These are phyloP conservation scores for Monosporascus sp. DNA, from an alignment of 2,329 filamentous ascomycete species.

Conservation along the genomic window DNA sequence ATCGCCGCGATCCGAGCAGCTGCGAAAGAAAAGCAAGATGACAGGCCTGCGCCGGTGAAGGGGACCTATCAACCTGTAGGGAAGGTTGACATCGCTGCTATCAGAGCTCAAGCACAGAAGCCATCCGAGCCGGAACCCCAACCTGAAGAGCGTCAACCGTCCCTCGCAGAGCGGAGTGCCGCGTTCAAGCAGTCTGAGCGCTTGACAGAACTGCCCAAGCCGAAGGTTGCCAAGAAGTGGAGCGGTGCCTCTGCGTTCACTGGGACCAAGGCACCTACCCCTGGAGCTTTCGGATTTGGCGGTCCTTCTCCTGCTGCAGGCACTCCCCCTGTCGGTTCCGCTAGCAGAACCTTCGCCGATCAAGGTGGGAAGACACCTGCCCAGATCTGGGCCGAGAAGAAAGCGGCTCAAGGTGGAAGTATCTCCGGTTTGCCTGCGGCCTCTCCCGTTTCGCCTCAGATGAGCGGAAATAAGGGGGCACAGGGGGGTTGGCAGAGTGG, in stretches of 20 bases:
- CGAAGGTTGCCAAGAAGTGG: slow-evolving; percentile 90
- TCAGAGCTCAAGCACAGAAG: slow-evolving; percentile 76
- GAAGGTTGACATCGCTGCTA: slow-evolving; percentile 95
- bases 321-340: slow-evolving; percentile 62
- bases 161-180: slow-evolving; percentile 69
- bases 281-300: slow-evolving; percentile 60
- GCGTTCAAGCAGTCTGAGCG: slow-evolving; percentile 74
- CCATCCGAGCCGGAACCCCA: slow-evolving; percentile 36
- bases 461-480: slow-evolving; percentile 25
- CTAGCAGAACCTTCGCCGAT: slow-evolving; percentile 90
- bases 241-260: slow-evolving; percentile 66
- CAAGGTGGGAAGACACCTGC: slow-evolving; percentile 93
- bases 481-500: slow-evolving; percentile 79
- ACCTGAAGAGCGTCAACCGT: slow-evolving; percentile 42
- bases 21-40: slow-evolving; percentile 65
- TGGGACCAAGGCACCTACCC: slow-evolving; percentile 84
- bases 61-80: slow-evolving; percentile 92
- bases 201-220: slow-evolving; percentile 83
- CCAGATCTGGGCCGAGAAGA: slow-evolving; percentile 96
- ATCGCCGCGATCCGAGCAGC: slow-evolving; percentile 82
- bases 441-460: slow-evolving; percentile 36
- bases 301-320: slow-evolving; percentile 55
- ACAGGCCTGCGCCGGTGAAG: slow-evolving; percentile 80
- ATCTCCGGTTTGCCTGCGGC: slow-evolving; percentile 42
- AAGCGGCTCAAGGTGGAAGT: slow-evolving; percentile 68